Evolutionary conservation across 148 eudicot species (phyloP), one percentile per base, ranked within the genome.

Genomic region (Amaranthus cruentus): DNA sequence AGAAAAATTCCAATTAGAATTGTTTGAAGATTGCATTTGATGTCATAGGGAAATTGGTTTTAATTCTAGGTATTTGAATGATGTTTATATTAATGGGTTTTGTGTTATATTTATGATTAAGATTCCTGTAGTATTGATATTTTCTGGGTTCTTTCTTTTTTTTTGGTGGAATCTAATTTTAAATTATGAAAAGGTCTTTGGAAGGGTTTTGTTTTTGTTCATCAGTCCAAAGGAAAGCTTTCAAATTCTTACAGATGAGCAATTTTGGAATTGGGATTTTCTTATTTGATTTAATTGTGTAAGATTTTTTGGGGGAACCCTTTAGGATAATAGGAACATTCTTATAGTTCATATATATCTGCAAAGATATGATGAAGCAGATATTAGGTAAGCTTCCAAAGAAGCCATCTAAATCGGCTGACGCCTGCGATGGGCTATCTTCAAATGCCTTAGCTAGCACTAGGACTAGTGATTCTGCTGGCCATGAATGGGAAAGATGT

Each of bases 341-440:
- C 70, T 46, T 49, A 47, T 49, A 8, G 44, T 18, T 64, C 38
- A 38, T 74, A 12, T 58, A 28, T 73, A 28, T 61, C 64, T 50
- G 54, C 47, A 47, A 78, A 86, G 84, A 67, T 75, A 92, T 92
- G 97, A 82, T 92, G 49, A 92, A 85, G 71, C 87, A 92, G 66
- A 85, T 92, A 75, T 85, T 92, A 44, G 92, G 87, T 77, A 85
- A 83, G 92, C 88, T 90, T 61, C 97, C 97, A 4, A 74, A 83
- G 79, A 92, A 92, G 91, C 88, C 89, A 51, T 83, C 88, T 62
- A 92, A 90, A 86, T 80, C 87, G 53, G 79, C 75, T 47, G 97
- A 92, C 42, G 76, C 78, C 65, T 91, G 88, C 5, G 92, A 90
- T 77, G 81, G 74, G 66, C 79, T 77, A 62, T 81, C 88, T 50